Evolutionary conservation across 257 asterid species (phyloP).

Genomic region (Anisodus acutangulus): DNA sequence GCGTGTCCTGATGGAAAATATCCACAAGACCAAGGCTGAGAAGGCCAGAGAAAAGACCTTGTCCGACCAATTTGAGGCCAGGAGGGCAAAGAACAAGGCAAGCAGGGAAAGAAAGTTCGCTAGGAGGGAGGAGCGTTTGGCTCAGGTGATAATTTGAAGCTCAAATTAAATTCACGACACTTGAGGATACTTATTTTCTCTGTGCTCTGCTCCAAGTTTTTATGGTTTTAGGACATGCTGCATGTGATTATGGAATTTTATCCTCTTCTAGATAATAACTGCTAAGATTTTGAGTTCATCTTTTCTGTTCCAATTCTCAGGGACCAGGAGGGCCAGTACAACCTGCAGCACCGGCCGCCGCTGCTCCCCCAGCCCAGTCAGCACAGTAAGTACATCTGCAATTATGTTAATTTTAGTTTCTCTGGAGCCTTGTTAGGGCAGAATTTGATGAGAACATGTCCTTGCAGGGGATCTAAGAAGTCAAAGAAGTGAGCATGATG

Average conservation of each 20-base stretch:
- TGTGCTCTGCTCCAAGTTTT: not conserved
- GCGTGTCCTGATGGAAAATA: slow-evolving; percentile 32
- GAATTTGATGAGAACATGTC: not conserved
- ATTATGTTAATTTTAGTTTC: not conserved
- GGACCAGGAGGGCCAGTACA: slow-evolving; percentile 33
- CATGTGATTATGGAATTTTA: not conserved
- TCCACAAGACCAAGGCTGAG: slow-evolving; percentile 27
- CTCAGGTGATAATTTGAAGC: slow-evolving; percentile 23
- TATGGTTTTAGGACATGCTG: not conserved
- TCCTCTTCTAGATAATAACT: not conserved
- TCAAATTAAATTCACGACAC: not conserved
- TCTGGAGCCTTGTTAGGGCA: not conserved
- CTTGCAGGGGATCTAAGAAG: slow-evolving; percentile 34
- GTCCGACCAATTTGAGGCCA: slow-evolving; percentile 25
- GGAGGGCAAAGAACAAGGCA: slow-evolving; percentile 31
- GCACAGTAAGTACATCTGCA: slow-evolving; percentile 28
- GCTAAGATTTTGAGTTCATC: not conserved
- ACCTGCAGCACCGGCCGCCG: slow-evolving; percentile 1
- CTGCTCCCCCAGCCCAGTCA: slow-evolving; percentile 16
- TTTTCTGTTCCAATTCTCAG: slow-evolving; percentile 22
- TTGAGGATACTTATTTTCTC: not conserved
- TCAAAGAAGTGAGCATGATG: slow-evolving; percentile 31
- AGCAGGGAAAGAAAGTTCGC: slow-evolving; percentile 29
- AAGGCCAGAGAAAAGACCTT: slow-evolving; percentile 28
- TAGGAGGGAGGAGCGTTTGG: slow-evolving; percentile 28